These are phyloP conservation scores for Dothidotthia symphoricarpi DNA, from an alignment of 2,329 filamentous ascomycete species.

Conservation along the genomic window DNA sequence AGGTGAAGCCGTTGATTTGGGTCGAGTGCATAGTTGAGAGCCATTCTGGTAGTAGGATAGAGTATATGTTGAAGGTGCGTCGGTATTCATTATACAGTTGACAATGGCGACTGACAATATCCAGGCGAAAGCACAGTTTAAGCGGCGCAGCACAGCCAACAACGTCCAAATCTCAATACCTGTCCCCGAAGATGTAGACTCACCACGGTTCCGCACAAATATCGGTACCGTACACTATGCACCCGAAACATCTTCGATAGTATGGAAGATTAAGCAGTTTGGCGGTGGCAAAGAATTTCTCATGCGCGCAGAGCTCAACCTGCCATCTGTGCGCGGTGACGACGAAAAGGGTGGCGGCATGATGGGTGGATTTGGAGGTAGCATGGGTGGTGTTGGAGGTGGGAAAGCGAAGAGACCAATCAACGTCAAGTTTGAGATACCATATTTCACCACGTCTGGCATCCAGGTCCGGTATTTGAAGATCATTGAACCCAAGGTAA, in stretches of 20 bases:
- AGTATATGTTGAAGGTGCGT: slow-evolving; percentile 93
- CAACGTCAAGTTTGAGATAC: slow-evolving; percentile 99
- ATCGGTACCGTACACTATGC: slow-evolving; percentile 97
- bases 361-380: slow-evolving; percentile 95
- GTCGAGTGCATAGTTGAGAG: slow-evolving; percentile 97
- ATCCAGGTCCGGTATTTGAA: slow-evolving; percentile 98
- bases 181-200: slow-evolving; percentile 95
- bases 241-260: slow-evolving; percentile 93
- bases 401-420: slow-evolving; percentile 94
- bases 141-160: slow-evolving; percentile 94
- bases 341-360: slow-evolving; percentile 95
- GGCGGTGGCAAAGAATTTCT: slow-evolving; percentile 97
- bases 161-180: slow-evolving; percentile 98
- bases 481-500: slow-evolving; percentile 98
- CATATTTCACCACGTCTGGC: slow-evolving; percentile 99
- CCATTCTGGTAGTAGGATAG: slow-evolving; percentile 90
- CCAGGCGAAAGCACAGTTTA: slow-evolving; percentile 90
- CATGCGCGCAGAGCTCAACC: slow-evolving; percentile 93
- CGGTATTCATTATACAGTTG: too few species aligned
- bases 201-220: slow-evolving; percentile 93
- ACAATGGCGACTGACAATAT: slow-evolving; percentile 7
- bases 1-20: slow-evolving; percentile 98
- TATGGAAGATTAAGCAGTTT: slow-evolving; percentile 99
- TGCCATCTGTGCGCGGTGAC: slow-evolving; percentile 91
- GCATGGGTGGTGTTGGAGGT: slow-evolving; percentile 81